phyloP scores from a whole-genome alignment of 148 eudicot genomes.

The Suaeda aralocaspica region DNA sequence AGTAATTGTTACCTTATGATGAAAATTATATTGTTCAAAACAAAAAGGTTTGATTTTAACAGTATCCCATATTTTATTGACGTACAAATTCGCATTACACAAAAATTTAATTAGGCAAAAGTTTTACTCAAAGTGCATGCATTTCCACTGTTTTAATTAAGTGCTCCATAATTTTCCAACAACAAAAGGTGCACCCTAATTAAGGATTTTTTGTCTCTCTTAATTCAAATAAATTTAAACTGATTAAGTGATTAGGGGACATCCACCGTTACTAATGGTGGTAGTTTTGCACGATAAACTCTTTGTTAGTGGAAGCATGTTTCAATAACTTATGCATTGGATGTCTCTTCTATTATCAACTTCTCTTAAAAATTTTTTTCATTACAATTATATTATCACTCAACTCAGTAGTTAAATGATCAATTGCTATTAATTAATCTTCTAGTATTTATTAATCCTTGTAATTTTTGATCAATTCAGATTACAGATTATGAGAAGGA shows the following conservation, averaged over 20 bases:
- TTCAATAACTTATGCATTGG: conserved; percentile 13
- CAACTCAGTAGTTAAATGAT: too few relatives aligned
- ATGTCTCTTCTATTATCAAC: not conserved
- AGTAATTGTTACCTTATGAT: too few relatives aligned
- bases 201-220: conserved; percentile 20
- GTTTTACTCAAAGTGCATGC: conserved; percentile 16
- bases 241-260: conserved; percentile 15
- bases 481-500: conserved; percentile 83
- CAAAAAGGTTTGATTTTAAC: not conserved
- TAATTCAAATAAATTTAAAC: not conserved
- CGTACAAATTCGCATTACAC: not conserved
- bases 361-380: not conserved
- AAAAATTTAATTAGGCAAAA: not conserved
- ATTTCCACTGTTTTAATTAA: conserved; percentile 1
- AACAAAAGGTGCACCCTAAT: conserved; percentile 14
- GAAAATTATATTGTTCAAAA: too few relatives aligned
- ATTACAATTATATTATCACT: too few relatives aligned
- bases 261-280: conserved; percentile 17
- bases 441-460: too few relatives aligned
- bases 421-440: too few relatives aligned
- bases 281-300: conserved; percentile 7
- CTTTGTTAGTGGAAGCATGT: conserved; percentile 29
- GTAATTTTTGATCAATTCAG: conserved; percentile 25
- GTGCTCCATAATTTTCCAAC: too few relatives aligned
- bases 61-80: not conserved